phyloP scores from a whole-genome alignment of 2,329 filamentous ascomycete genomes.

The Epichloe hybrida region DNA sequence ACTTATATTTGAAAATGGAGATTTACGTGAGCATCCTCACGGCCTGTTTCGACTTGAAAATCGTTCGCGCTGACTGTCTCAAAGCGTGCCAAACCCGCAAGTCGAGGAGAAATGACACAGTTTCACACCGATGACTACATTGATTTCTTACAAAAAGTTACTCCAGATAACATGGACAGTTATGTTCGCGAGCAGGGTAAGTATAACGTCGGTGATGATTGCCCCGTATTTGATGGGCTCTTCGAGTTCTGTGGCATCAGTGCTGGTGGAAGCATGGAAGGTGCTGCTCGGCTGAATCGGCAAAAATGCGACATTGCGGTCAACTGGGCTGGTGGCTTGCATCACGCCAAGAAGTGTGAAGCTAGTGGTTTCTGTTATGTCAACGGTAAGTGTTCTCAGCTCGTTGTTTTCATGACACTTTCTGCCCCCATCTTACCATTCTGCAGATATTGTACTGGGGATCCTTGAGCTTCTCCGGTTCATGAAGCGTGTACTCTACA shows the following conservation, averaged over 20 bases:
- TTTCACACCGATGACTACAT: slow-evolving; percentile 96
- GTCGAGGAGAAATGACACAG: slow-evolving; percentile 76
- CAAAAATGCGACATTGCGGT: slow-evolving; percentile 93
- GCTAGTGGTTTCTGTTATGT: slow-evolving; percentile 97
- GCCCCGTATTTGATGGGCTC: slow-evolving; percentile 94
- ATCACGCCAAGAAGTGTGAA: slow-evolving; percentile 95
- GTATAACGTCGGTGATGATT: slow-evolving; percentile 94
- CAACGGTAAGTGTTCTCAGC: slow-evolving; percentile 50
- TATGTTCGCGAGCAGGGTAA: slow-evolving; percentile 83
- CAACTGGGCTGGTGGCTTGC: slow-evolving; percentile 94
- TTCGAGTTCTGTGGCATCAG: slow-evolving; percentile 95
- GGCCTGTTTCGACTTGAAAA: background rate
- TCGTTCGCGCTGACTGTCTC: background rate
- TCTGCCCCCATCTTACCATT: slow-evolving; percentile 3
- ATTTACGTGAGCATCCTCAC: slow-evolving; percentile 61
- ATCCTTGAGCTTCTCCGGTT: slow-evolving; percentile 84
- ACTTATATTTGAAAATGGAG: slow-evolving; percentile 93
- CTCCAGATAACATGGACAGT: slow-evolving; percentile 94
- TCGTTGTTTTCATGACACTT: background rate
- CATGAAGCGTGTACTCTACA: slow-evolving; percentile 91
- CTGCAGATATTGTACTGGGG: slow-evolving; percentile 79
- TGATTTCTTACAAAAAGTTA: slow-evolving; percentile 87
- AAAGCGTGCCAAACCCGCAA: slow-evolving; percentile 74
- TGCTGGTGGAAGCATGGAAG: slow-evolving; percentile 86
- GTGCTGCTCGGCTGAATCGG: slow-evolving; percentile 77